Conservation (phyloP, 2,329 filamentous ascomycete species). For the Colletotrichum gigasporum region DNA sequence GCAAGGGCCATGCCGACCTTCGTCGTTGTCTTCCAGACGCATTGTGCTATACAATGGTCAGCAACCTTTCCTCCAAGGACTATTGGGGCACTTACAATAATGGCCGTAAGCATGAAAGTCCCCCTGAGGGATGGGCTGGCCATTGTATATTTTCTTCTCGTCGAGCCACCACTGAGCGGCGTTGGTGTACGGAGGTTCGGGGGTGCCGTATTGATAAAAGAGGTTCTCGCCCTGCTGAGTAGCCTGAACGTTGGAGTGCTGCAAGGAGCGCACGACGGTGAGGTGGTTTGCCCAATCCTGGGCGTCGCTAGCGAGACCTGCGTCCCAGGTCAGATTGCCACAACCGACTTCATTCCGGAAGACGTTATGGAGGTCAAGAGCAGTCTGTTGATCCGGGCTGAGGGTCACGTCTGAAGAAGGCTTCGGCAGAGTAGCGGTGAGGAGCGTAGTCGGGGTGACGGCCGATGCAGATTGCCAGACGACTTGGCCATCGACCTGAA, state of each 20-base stretch:
- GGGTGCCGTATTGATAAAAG: slow-evolving; percentile 2
- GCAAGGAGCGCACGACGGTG: neutral
- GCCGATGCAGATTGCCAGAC: neutral
- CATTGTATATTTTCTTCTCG: slow-evolving; percentile 2
- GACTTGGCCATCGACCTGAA: neutral
- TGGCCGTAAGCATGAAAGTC: slow-evolving; percentile 35
- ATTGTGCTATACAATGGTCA: slow-evolving; percentile 32
- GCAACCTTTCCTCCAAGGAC: rapidly evolving
- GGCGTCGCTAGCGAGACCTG: neutral
- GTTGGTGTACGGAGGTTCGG: neutral
- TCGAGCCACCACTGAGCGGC: slow-evolving; percentile 6
- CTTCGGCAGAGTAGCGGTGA: no score
- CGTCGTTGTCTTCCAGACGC: slow-evolving; percentile 40
- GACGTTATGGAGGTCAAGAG: slow-evolving; percentile 10
- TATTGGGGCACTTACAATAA: slow-evolving; percentile 33
- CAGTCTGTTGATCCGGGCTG: slow-evolving; percentile 3
- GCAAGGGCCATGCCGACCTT: slow-evolving; percentile 43
- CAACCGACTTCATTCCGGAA: neutral
- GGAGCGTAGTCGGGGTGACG: no score
- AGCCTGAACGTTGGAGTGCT: neutral
- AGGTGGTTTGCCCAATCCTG: slow-evolving; percentile 1
- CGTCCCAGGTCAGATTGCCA: neutral
- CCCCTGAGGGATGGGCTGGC: neutral
- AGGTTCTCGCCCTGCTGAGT: slow-evolving; percentile 7
- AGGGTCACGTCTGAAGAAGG: no score